Conservation (phyloP, 805 yeast species). For the Starmerella floricola region DNA sequence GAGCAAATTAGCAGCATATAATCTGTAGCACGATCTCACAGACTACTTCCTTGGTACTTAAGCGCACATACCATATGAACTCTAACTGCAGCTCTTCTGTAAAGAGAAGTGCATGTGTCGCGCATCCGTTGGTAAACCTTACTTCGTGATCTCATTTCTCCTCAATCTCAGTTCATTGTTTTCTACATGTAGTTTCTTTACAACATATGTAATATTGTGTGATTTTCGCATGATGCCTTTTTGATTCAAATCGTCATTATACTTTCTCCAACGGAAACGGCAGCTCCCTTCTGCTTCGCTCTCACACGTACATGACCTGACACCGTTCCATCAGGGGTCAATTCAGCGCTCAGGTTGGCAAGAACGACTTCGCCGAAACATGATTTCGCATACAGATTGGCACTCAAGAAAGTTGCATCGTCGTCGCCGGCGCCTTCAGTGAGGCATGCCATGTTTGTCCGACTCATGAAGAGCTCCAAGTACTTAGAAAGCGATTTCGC, state of each 20-base stretch:
- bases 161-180: not conserved
- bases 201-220: not conserved
- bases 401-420: constrained; percentile 61
- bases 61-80: too few relatives aligned
- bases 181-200: not conserved
- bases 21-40: too few relatives aligned
- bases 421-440: constrained; percentile 72
- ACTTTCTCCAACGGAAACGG: constrained; percentile 85
- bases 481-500: constrained; percentile 63
- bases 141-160: too few relatives aligned
- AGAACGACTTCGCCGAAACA: constrained; percentile 96
- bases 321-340: constrained; percentile 44
- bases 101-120: too few relatives aligned
- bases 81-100: too few relatives aligned
- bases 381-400: constrained; percentile 82
- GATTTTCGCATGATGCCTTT: too few relatives aligned
- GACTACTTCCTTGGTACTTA: too few relatives aligned
- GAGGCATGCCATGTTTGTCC: constrained; percentile 87
- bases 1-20: not conserved
- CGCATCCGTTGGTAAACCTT: too few relatives aligned
- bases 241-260: constrained; percentile 3
- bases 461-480: constrained; percentile 59
- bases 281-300: constrained; percentile 95
- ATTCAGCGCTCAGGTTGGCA: constrained; percentile 89
- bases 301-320: constrained; percentile 94